Evolutionary conservation across 2,329 filamentous ascomycete genomes (phyloP), one percentile per base, ranked within the genome.

Genomic region (Aureobasidium sp.): DNA sequence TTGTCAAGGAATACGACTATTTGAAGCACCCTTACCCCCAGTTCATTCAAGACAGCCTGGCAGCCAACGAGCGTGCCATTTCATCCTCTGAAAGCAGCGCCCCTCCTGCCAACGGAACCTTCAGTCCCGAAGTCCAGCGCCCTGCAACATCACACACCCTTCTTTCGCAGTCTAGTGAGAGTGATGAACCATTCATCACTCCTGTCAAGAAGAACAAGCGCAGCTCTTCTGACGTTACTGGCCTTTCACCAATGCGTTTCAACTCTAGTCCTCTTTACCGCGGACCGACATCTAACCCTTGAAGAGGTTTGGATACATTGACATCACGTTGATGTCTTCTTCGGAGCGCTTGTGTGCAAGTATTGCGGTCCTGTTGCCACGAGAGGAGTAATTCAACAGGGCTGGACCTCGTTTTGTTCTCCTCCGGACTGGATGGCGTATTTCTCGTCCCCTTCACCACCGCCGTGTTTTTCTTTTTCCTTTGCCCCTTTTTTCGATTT

Each of bases 61-160:
- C 47, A 35, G 57, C 54, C 17, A 42, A 62, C 17, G 83, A 86
- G 58, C 77, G 81, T 45, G 81, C 80, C 33, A 69, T 84, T 13
- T 86, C 85, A 3, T 87, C 86, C 5, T 86, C 86, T 10, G 85
- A 84, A 64, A 87, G 84, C 65, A 81, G 78, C 71, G 82, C 83
- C 66, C 77, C 77, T 60, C 79, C 75, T 57, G 69, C 63, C 67
- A 73, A 55, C 64, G 71, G 60, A 40, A 57, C 45, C 11, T 61
- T 62, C 11, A 62, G 57, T 13, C 55, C 60, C 27, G 62, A 64
- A 37, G 46, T 47, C 23, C 59, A 62, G 31, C 62, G 60, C 4
- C 62, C 62, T 21, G 50, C 60, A 5, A 64, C 62, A 4, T 60
- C 62, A 9, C 49, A 64, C 35, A 61, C 60, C 8, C 37, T 60